phyloP scores from a whole-genome alignment of 306 rosid species.

The Ziziphus jujuba region DNA sequence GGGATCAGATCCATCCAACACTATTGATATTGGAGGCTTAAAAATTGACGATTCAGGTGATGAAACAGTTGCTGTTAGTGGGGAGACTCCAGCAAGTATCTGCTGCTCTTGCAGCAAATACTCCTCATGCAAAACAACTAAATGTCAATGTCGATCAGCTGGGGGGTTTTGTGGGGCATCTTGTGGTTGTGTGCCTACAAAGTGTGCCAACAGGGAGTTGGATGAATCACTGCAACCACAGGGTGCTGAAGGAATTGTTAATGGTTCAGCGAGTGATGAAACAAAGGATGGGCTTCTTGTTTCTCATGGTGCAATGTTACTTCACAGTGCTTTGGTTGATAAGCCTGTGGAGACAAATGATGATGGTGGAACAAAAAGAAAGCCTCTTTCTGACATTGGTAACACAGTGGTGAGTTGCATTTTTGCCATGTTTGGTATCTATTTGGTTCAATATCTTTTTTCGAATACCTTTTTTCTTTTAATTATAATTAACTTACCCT shows the following conservation, averaged over 20 bases:
- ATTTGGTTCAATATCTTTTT: too few relatives aligned
- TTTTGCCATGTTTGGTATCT: background rate
- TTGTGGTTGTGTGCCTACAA: slow-evolving; percentile 57
- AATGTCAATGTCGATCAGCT: slow-evolving; percentile 58
- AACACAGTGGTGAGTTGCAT: slow-evolving; percentile 56
- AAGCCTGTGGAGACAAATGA: slow-evolving; percentile 40
- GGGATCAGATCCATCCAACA: slow-evolving; percentile 25
- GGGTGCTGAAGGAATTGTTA: slow-evolving; percentile 27
- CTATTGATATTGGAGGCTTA: slow-evolving; percentile 26
- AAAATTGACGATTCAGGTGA: slow-evolving; percentile 38
- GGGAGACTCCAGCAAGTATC: slow-evolving; percentile 12
- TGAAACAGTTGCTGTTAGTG: slow-evolving; percentile 9
- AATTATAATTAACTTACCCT: background rate
- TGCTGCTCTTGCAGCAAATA: slow-evolving; percentile 72
- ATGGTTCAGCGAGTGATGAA: slow-evolving; percentile 37
- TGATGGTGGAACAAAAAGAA: slow-evolving; percentile 46
- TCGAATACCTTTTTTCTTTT: too few relatives aligned
- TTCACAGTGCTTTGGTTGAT: slow-evolving; percentile 66
- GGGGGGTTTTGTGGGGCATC: slow-evolving; percentile 55
- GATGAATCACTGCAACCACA: slow-evolving; percentile 23
- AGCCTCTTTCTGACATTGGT: slow-evolving; percentile 81
- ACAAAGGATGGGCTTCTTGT: slow-evolving; percentile 47
- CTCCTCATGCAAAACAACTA: slow-evolving; percentile 73
- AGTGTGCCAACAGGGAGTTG: slow-evolving; percentile 58
- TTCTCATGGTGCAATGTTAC: slow-evolving; percentile 77